A percentile compares a stretch with the other conserved stretches of the same genome.
Conservation (phyloP, 2,329 filamentous ascomycete species). For the Ophiobolus disseminans region DNA sequence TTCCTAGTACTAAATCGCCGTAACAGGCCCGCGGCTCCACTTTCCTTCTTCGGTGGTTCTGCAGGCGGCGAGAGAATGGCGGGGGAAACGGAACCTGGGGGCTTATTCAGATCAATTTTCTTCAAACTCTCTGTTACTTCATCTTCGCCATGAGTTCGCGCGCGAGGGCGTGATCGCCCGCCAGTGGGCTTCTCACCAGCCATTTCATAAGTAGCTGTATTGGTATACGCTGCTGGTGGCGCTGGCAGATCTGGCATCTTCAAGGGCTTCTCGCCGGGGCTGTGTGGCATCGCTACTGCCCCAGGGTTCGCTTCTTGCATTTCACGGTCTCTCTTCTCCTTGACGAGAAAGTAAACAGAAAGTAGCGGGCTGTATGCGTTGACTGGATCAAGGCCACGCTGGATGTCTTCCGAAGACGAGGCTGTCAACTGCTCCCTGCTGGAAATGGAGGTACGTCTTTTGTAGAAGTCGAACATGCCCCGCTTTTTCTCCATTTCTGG, state of each 20-base stretch:
- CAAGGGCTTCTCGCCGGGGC: slow-evolving; percentile 63
- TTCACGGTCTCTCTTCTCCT: slow-evolving; percentile 89
- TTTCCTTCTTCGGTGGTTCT: slow-evolving; percentile 77
- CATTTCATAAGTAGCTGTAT: slow-evolving; percentile 83
- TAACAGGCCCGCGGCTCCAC: slow-evolving; percentile 81
- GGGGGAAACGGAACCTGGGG: slow-evolving; percentile 56
- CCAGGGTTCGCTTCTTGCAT: slow-evolving; percentile 65
- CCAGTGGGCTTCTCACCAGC: slow-evolving; percentile 87
- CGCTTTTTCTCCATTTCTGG: slow-evolving; percentile 77
- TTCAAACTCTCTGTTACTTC: slow-evolving; percentile 79
- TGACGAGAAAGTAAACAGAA: slow-evolving; percentile 95
- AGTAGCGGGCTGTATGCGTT: slow-evolving; percentile 93
- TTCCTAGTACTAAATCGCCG: slow-evolving; percentile 90
- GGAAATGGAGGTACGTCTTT: slow-evolving; percentile 84
- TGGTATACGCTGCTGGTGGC: slow-evolving; percentile 88
- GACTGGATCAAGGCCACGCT: slow-evolving; percentile 82
- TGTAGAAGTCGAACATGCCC: slow-evolving; percentile 97
- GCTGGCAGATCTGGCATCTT: slow-evolving; percentile 77
- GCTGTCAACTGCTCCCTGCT: slow-evolving; percentile 86
- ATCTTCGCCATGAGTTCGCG: slow-evolving; percentile 93
- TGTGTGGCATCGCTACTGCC: slow-evolving; percentile 63
- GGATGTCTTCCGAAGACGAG: slow-evolving; percentile 84
- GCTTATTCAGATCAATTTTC: slow-evolving; percentile 64
- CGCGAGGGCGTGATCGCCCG: slow-evolving; percentile 80
- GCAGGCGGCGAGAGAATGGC: slow-evolving; percentile 63